Evolutionary conservation across 768 basidiomycete genomes (phyloP).

Genomic region (Russula griseocarnosa): DNA sequence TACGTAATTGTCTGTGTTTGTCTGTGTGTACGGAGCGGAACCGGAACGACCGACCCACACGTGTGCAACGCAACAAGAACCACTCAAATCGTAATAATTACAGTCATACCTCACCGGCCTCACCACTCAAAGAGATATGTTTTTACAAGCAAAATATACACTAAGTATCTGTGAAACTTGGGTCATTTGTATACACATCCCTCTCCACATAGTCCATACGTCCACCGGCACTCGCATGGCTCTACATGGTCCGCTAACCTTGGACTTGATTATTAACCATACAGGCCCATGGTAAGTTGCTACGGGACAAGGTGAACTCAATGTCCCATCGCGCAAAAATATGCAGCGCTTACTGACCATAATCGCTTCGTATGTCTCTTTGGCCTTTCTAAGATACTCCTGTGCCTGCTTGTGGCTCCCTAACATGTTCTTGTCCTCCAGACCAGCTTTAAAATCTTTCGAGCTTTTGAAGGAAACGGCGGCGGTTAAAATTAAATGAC

Average conservation of each 20-base stretch:
- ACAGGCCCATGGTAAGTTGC: conserved; percentile 5
- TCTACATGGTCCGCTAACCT: not conserved
- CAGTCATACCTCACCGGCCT: no score
- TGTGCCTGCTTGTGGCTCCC: not conserved
- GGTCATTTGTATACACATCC: not conserved
- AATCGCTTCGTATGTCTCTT: conserved; percentile 1
- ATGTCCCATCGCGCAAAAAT: not conserved
- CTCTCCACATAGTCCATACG: not conserved
- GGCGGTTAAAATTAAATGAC: not conserved
- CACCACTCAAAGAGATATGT: not conserved
- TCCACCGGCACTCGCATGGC: not conserved
- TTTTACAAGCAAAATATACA: not conserved
- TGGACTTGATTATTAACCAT: not conserved
- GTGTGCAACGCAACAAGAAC: no score
- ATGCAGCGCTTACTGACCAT: conserved; percentile 1
- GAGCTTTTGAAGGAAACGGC: not conserved
- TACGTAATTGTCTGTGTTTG: no score
- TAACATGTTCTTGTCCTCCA: conserved; percentile 5
- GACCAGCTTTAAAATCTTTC: not conserved
- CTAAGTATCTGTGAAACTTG: not conserved
- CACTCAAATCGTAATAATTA: no score
- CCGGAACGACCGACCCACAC: no score
- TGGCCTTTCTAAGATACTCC: conserved; percentile 11
- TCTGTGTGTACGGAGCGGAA: no score
- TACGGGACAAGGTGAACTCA: not conserved